These are phyloP conservation scores for Trichoderma atrobrunneum DNA, from an alignment of 2,329 filamentous ascomycete species.

Conservation along the genomic window DNA sequence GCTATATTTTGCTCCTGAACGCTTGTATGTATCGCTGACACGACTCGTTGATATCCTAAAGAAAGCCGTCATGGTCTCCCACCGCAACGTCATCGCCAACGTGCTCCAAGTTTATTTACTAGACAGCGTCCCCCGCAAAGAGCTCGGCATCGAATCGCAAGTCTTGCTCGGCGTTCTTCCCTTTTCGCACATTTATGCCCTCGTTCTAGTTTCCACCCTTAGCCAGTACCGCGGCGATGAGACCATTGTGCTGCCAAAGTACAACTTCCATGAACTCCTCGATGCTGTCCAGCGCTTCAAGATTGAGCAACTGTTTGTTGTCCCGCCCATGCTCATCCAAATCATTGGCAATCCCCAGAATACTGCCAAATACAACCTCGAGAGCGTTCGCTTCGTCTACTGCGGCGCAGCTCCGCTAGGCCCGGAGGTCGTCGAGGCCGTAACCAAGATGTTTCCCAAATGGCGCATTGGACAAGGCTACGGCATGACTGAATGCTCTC, in stretches of 20 bases:
- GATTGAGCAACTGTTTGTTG: slow-evolving; percentile 65
- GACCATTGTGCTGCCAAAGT: slow-evolving; percentile 70
- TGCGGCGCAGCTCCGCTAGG: slow-evolving; percentile 75
- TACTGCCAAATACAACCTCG: slow-evolving; percentile 65
- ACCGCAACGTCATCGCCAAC: slow-evolving; percentile 76
- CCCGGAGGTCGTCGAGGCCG: slow-evolving; percentile 61
- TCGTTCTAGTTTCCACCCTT: slow-evolving; percentile 67
- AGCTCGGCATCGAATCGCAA: slow-evolving; percentile 39
- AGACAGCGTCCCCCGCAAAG: slow-evolving; percentile 38
- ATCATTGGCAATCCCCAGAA: slow-evolving; percentile 62
- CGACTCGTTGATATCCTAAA: slow-evolving; percentile 29
- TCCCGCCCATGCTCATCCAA: slow-evolving; percentile 75
- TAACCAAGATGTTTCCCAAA: slow-evolving; percentile 59
- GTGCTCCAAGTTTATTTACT: slow-evolving; percentile 56
- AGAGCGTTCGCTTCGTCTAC: slow-evolving; percentile 61
- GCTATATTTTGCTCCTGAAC: background rate
- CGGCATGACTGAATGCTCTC: slow-evolving; percentile 71
- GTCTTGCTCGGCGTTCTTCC: slow-evolving; percentile 67
- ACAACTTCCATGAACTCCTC: slow-evolving; percentile 67
- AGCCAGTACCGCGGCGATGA: slow-evolving; percentile 70
- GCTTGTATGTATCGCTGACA: slow-evolving; percentile 10
- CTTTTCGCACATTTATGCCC: slow-evolving; percentile 77
- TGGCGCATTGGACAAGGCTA: slow-evolving; percentile 72
- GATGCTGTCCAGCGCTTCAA: slow-evolving; percentile 64
- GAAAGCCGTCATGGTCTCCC: slow-evolving; percentile 84